phyloP scores from a whole-genome alignment of 768 basidiomycete species.

The Psilocybe subaeruginosa region DNA sequence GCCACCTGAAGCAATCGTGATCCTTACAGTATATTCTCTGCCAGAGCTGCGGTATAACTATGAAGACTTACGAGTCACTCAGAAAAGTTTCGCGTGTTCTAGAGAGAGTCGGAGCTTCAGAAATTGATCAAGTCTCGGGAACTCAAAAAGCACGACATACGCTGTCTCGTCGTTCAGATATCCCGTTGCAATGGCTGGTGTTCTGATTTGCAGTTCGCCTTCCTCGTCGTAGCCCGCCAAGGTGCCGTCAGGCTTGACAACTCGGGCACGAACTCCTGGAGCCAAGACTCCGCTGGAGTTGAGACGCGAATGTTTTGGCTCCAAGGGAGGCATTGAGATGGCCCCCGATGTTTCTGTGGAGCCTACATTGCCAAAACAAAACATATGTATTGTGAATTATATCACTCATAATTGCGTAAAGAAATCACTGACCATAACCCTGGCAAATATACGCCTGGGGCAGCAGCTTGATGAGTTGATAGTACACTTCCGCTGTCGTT shows the following conservation, averaged over 20 bases:
- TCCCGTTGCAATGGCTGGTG: constrained; percentile 5
- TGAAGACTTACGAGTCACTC: not conserved
- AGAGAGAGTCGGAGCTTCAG: not conserved
- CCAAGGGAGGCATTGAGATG: constrained; percentile 3
- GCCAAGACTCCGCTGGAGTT: constrained; percentile 3
- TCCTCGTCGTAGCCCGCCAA: constrained; percentile 10
- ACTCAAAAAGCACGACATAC: not conserved
- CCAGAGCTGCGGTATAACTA: not conserved
- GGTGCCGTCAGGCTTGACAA: constrained; percentile 5
- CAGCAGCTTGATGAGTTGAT: constrained; percentile 7
- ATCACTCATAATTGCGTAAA: not conserved
- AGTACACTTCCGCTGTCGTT: constrained; percentile 5
- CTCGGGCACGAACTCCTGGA: constrained; percentile 6
- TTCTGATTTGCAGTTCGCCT: constrained; percentile 8
- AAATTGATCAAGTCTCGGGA: not conserved
- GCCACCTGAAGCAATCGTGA: not conserved
- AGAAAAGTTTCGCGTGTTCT: constrained; percentile 10
- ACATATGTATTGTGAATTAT: not conserved
- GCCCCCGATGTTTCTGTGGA: not conserved
- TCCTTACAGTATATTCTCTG: not conserved
- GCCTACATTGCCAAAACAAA: not conserved
- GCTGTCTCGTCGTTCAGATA: constrained; percentile 10
- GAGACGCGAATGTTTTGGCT: constrained; percentile 3
- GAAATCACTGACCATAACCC: constrained; percentile 5
- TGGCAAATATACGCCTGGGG: constrained; percentile 9